Percentiles rank a stretch among this genome's conserved stretches.
phyloP scores from a whole-genome alignment of 2,329 filamentous ascomycete species.

The Ophiostoma perfectum region DNA sequence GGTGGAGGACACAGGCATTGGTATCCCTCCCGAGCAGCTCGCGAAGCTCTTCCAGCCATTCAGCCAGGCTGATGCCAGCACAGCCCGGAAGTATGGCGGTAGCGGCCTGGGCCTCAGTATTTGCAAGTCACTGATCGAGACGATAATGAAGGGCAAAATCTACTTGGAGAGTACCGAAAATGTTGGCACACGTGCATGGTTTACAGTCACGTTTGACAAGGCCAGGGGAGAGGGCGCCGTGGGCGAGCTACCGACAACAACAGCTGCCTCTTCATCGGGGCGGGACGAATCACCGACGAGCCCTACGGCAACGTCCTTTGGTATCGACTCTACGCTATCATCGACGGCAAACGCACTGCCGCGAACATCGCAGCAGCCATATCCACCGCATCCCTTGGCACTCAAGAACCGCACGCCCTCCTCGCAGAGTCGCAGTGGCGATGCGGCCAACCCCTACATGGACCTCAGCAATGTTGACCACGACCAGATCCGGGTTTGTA shows the following conservation, averaged over 20 bases:
- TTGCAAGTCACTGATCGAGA: constrained; percentile 89
- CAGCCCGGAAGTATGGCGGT: constrained; percentile 83
- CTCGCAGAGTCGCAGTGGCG: constrained; percentile 23
- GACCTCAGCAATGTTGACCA: constrained; percentile 70
- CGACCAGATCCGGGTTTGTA: constrained; percentile 77
- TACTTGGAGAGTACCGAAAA: constrained; percentile 72
- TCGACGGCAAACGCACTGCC: constrained; percentile 13
- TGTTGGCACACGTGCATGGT: constrained; percentile 66
- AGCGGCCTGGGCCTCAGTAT: constrained; percentile 89
- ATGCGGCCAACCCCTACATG: constrained; percentile 42
- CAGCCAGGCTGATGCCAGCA: constrained; percentile 86
- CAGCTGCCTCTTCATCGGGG: constrained; percentile 18
- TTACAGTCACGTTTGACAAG: constrained; percentile 81
- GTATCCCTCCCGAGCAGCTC: constrained; percentile 75
- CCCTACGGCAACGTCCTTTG: constrained; percentile 33
- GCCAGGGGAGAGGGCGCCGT: constrained; percentile 38
- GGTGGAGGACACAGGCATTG: constrained; percentile 85
- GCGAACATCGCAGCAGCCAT: not conserved
- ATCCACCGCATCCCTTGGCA: constrained; percentile 22
- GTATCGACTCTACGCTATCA: constrained; percentile 7
- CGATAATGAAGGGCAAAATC: constrained; percentile 83
- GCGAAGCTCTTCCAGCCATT: constrained; percentile 88
- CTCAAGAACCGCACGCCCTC: constrained; percentile 17
- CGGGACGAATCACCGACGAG: constrained; percentile 12
- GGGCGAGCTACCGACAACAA: constrained; percentile 17